These are phyloP conservation scores for Fusarium sp. DNA, from an alignment of 2,329 filamentous ascomycete species.

Conservation along the genomic window DNA sequence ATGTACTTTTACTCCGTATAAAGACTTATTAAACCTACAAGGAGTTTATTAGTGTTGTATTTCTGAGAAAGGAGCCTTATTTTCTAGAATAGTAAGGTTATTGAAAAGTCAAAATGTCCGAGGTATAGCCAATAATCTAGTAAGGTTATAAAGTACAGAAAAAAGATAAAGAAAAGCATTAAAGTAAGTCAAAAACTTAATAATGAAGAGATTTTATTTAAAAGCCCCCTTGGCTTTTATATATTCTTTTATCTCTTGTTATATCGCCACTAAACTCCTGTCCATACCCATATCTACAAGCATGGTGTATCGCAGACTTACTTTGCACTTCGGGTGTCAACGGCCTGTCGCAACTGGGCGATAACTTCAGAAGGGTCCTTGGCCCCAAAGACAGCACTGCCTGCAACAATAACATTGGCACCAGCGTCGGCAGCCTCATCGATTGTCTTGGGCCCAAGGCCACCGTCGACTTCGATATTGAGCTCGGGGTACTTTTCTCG, in stretches of 20 bases:
- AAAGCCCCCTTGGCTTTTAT: not conserved
- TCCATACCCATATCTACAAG: not conserved
- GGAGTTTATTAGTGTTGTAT: no score
- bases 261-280: not conserved
- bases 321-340: slow-evolving; percentile 65
- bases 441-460: slow-evolving; percentile 86
- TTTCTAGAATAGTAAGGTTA: no score
- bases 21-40: no score
- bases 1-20: no score
- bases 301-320: slow-evolving; percentile 40
- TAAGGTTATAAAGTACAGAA: not conserved
- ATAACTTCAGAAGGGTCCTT: slow-evolving; percentile 90
- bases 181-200: slow-evolving; percentile 11
- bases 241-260: not conserved
- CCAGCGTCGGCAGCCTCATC: slow-evolving; percentile 94
- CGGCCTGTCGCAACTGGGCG: slow-evolving; percentile 77
- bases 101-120: no score
- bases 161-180: slow-evolving; percentile 1
- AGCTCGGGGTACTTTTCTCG: slow-evolving; percentile 86
- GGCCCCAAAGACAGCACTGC: slow-evolving; percentile 94
- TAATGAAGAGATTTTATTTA: not conserved
- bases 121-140: no score
- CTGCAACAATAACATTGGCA: slow-evolving; percentile 97
- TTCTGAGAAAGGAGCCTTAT: no score
- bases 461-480: slow-evolving; percentile 97